Evolutionary conservation across 2,329 filamentous ascomycete genomes (phyloP).

Genomic region (Apiospora arundinis): DNA sequence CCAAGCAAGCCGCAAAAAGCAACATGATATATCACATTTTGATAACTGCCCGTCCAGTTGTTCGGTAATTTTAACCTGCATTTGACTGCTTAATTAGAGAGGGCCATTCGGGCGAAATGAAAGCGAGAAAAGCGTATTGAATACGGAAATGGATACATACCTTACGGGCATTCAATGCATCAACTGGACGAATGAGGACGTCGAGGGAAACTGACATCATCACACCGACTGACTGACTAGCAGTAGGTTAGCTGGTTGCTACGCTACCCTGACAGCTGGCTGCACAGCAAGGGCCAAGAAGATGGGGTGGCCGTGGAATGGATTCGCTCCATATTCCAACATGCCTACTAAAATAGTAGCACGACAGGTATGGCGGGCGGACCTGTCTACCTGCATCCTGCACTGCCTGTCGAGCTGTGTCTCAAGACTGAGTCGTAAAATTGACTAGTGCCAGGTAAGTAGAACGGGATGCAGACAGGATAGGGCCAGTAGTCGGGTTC

Average conservation of each 20-base stretch:
- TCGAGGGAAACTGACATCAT: conserved; percentile 3
- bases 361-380: neutral
- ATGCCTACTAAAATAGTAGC: conserved; percentile 11
- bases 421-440: conserved; percentile 12
- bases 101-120: neutral
- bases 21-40: conserved; percentile 2
- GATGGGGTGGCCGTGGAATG: neutral
- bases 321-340: conserved; percentile 3
- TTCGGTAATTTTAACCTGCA: neutral
- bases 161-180: neutral
- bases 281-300: neutral
- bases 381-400: neutral
- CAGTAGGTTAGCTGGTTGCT: conserved; percentile 9
- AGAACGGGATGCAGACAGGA: neutral
- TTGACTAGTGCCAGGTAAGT: neutral
- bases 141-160: too few relatives aligned
- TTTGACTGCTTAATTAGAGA: neutral
- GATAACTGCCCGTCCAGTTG: neutral
- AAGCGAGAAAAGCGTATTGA: neutral
- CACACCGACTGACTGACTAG: neutral
- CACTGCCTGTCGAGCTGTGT: neutral
- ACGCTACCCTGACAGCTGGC: conserved; percentile 11
- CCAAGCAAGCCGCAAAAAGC: neutral
- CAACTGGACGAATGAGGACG: neutral
- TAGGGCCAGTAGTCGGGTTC: neutral